These are phyloP conservation scores for Cyclotella choctawhatcheeana DNA, from an alignment of 108 stramenopile genomes.

Conservation along the genomic window DNA sequence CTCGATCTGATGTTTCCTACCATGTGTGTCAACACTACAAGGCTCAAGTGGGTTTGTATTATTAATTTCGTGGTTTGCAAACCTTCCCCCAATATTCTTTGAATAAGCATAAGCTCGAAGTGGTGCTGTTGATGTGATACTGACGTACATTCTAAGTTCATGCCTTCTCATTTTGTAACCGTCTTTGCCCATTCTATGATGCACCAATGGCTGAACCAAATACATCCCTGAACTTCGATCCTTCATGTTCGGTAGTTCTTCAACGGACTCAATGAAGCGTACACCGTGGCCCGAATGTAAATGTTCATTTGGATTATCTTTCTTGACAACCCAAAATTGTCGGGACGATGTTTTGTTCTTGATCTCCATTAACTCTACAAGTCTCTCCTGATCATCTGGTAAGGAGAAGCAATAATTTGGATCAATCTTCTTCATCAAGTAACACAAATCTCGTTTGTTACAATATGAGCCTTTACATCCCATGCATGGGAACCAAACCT, in stretches of 20 bases:
- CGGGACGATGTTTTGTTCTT: too few species aligned
- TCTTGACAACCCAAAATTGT: constrained; percentile 15
- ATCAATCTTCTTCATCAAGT: constrained; percentile 1
- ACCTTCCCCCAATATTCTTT: background rate
- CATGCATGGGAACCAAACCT: constrained; percentile 23
- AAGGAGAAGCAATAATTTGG: constrained; percentile 1
- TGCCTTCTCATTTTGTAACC: constrained; percentile 7
- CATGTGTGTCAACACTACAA: constrained; percentile 17
- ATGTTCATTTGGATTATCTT: constrained; percentile 4
- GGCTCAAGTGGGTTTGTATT: constrained; percentile 1
- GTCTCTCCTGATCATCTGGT: constrained; percentile 6
- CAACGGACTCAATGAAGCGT: constrained; percentile 2
- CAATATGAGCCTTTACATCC: constrained; percentile 5
- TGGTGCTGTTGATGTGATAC: constrained; percentile 16
- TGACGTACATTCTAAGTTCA: constrained; percentile 14
- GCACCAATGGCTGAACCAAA: constrained; percentile 11
- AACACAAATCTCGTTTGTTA: constrained; percentile 13
- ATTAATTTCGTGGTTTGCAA: background rate
- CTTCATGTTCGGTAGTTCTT: background rate
- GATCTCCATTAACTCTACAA: background rate
- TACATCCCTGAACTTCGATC: background rate
- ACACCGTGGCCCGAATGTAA: constrained; percentile 7
- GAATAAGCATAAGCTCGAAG: constrained; percentile 11
- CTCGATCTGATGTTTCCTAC: background rate
- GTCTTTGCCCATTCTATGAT: background rate